Conservation (phyloP, 2,329 filamentous ascomycete genomes). For the Phymatotrichopsis omnivora region DNA sequence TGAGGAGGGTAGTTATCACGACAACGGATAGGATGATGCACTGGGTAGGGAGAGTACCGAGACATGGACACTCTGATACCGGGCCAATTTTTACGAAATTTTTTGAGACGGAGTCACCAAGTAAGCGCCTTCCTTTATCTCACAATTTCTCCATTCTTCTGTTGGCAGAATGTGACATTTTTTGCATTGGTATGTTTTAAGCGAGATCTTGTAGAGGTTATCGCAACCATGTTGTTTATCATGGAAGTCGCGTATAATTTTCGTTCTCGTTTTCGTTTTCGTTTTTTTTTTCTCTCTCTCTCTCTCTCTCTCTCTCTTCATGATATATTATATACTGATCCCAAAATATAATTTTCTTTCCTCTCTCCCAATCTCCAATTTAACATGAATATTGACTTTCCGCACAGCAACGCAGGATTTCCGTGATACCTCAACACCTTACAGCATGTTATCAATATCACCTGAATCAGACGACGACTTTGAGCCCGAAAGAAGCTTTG, state of each 20-base stretch:
- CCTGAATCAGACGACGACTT: constrained; percentile 42
- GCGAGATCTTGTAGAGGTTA: too few relatives aligned
- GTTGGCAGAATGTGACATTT: too few relatives aligned
- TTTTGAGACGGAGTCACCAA: constrained; percentile 62
- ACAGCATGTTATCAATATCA: constrained; percentile 30
- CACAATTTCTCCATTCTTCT: too few relatives aligned
- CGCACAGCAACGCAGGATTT: constrained; percentile 29
- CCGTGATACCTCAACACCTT: constrained; percentile 25
- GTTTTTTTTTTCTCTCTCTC: too few relatives aligned
- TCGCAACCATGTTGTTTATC: too few relatives aligned
- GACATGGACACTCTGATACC: constrained; percentile 63
- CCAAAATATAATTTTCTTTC: too few relatives aligned
- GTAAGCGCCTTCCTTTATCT: too few relatives aligned
- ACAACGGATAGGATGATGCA: constrained; percentile 72
- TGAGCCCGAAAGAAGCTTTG: constrained; percentile 62
- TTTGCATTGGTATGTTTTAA: too few relatives aligned
- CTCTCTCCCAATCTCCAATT: background rate
- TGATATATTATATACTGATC: constrained; percentile 6
- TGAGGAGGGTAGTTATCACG: constrained; percentile 66
- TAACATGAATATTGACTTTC: too few relatives aligned
- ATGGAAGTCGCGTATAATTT: too few relatives aligned
- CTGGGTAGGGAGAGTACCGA: constrained; percentile 65
- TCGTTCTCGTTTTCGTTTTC: too few relatives aligned
- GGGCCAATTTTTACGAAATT: constrained; percentile 76
- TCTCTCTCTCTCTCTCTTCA: too few relatives aligned